Conservation (phyloP, 371 early-diverging fungal genomes). For the Mucor lusitanicus region DNA sequence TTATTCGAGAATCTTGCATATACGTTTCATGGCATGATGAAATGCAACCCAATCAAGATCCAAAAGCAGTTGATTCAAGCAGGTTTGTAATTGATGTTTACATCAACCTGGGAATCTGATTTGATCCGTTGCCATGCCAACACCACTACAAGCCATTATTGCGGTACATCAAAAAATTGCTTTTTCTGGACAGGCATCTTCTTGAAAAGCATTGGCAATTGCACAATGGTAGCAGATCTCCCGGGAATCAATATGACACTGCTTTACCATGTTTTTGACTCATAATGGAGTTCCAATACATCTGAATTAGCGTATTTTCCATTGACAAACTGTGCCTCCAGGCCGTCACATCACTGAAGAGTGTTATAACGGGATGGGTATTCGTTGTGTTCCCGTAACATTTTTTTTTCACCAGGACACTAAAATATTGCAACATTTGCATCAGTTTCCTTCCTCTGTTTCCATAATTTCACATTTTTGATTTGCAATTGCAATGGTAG, state of each 20-base stretch:
- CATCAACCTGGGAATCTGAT: neutral
- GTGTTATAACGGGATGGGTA: neutral
- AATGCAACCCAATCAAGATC: neutral
- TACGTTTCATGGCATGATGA: neutral
- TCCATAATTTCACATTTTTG: neutral
- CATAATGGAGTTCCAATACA: neutral
- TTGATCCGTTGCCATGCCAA: neutral
- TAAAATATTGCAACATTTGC: neutral
- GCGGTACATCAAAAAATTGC: neutral
- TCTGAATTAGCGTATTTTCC: neutral
- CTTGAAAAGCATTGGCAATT: neutral
- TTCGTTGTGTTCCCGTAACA: neutral
- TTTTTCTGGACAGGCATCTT: neutral
- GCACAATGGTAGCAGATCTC: neutral
- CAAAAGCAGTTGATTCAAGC: neutral
- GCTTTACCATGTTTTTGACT: neutral
- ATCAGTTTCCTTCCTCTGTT: neutral
- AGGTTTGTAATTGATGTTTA: neutral
- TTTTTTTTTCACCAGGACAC: neutral
- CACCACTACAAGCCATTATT: neutral
- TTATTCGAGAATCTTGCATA: neutral
- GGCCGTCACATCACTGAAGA: neutral
- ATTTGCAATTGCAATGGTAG: neutral
- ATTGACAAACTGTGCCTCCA: neutral
- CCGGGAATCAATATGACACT: neutral